Base-by-base conservation (phyloP, 345 rosid genomes). In the Dipteronia sinensis region DNA sequence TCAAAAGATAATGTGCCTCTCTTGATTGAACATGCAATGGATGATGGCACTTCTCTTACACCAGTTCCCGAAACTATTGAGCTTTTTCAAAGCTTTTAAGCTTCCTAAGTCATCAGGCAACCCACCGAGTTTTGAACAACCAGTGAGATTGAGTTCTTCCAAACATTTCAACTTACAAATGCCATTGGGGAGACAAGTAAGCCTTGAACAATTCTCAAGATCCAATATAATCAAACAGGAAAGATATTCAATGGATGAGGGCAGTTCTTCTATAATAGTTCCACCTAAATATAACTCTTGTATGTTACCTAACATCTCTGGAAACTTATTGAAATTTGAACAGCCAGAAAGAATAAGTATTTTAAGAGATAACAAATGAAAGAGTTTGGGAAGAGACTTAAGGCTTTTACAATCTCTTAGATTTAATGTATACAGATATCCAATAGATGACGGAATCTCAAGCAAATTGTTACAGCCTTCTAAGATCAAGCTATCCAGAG, bases 361-460 rank as follows among this genome's bases (percentile, higher is more conserved):
- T 29, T 15, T 65, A 1, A 73, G 78, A 13, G 44, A 44, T 17
- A 29, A 20, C 69, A 40, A 23, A 74, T 65, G 38, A 34, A 19
- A 19, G 7, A n/a, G n/a, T n/a, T n/a, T 27, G 1, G 84, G 81
- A 69, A 82, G 61, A 56, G 7, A 40, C 3, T 1, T 11, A 12
- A 82, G 84, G 10, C 64, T n/a, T 29, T 13, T n/a, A 40, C 84
- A 82, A 0, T 10, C 55, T 25, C n/a, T 62, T 34, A 82, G 34
- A 3, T 40, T 69, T 42, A 82, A 29, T 4, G 0, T 0, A 44
- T 44, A 46, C 4, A 77, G 69, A 53, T 2, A 20, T 69, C 78
- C 56, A 64, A 82, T 69, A 10, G 79, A 72, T 12, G 69, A 40
- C 40, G 42, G 67, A 31, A 81, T 29, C 44, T 81, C 53, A 17